Evolutionary conservation across 305 asterid species (phyloP).

Genomic region (Stenogyne calaminthoides): DNA sequence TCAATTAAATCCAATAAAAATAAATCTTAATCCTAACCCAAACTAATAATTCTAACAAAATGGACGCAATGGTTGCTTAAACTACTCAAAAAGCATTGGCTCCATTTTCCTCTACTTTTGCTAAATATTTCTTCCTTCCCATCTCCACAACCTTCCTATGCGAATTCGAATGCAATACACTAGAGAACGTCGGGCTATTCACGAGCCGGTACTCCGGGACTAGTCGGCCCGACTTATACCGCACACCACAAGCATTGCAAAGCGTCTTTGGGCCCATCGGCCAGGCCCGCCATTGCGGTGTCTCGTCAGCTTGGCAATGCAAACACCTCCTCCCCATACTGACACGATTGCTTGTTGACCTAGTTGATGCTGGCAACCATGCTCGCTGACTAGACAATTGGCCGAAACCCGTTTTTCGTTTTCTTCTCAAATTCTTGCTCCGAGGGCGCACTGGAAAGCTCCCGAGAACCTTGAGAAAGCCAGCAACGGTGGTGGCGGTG

Average conservation of each 20-base stretch:
- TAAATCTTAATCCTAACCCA: too few species aligned
- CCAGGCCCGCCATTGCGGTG: slow-evolving; percentile 68
- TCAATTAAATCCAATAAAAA: not conserved
- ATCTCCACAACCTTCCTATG: slow-evolving; percentile 62
- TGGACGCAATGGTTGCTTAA: too few species aligned
- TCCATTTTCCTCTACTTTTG: too few species aligned
- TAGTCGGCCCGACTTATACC: slow-evolving; percentile 62
- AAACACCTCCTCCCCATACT: slow-evolving; percentile 60
- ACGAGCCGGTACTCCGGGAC: slow-evolving; percentile 66
- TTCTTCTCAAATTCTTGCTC: slow-evolving; percentile 43
- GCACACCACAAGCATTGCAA: slow-evolving; percentile 68
- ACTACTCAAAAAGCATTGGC: not conserved
- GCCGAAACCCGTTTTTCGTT: slow-evolving; percentile 32
- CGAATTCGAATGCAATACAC: slow-evolving; percentile 54
- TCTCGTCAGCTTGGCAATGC: slow-evolving; percentile 56
- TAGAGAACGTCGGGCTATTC: slow-evolving; percentile 53
- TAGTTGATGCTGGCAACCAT: not conserved
- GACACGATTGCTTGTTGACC: not conserved
- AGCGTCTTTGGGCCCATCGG: slow-evolving; percentile 67
- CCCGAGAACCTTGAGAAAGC: not conserved
- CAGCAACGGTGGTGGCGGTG: slow-evolving; percentile 40
- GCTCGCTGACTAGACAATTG: slow-evolving; percentile 32
- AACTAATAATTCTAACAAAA: too few species aligned
- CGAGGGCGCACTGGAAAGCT: slow-evolving; percentile 40
- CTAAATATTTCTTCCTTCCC: slow-evolving; percentile 45